Conservation (phyloP, 192 early-diverging fungal genomes). For the Umbelopsis ramanniana region DNA sequence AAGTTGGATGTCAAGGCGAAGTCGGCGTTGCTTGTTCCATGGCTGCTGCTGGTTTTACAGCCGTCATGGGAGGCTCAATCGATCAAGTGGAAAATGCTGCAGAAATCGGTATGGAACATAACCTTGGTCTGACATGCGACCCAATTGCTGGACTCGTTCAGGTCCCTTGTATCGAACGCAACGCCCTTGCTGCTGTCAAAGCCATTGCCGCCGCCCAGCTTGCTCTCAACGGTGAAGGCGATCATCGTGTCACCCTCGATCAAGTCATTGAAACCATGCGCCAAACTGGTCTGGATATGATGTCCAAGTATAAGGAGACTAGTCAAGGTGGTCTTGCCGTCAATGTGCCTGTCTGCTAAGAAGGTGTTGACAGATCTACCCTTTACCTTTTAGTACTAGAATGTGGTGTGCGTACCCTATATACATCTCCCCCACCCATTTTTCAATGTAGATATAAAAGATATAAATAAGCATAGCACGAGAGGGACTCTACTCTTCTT, state of each 20-base stretch:
- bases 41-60: conserved; percentile 93
- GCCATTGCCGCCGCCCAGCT: conserved; percentile 95
- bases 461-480: background rate
- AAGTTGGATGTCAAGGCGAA: conserved; percentile 98
- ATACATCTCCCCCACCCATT: background rate
- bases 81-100: conserved; percentile 95
- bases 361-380: background rate
- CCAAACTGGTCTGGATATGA: conserved; percentile 90
- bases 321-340: conserved; percentile 91
- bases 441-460: background rate
- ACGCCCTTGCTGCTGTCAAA: conserved; percentile 94
- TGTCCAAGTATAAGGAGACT: conserved; percentile 97
- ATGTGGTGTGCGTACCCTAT: too few species aligned
- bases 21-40: conserved; percentile 97
- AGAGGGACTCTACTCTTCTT: background rate
- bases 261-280: conserved; percentile 97
- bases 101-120: conserved; percentile 96
- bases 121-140: conserved; percentile 84
- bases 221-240: conserved; percentile 92
- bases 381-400: background rate
- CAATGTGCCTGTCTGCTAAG: conserved; percentile 82
- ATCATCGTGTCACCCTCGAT: conserved; percentile 89
- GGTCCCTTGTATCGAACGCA: conserved; percentile 96
- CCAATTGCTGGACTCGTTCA: conserved; percentile 92
- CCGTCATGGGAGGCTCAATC: conserved; percentile 93